These are phyloP conservation scores for Orobanche coerulescens DNA, from an alignment of 257 asterid species.

Conservation along the genomic window DNA sequence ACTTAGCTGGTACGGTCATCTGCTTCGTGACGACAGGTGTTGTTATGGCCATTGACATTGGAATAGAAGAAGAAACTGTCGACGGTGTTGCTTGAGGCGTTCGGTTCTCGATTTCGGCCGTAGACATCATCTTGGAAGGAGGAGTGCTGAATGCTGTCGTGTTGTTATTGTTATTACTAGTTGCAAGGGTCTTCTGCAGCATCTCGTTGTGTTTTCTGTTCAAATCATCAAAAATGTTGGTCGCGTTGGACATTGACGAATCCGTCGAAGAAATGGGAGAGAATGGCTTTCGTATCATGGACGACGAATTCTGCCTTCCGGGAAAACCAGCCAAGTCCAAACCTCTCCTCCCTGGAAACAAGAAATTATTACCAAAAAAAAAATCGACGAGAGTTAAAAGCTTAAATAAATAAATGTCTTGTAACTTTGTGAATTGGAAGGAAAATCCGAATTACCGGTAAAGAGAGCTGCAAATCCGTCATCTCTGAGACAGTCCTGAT, in stretches of 20 bases:
- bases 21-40: slow-evolving; percentile 23
- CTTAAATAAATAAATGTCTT: slow-evolving; percentile 4
- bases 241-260: slow-evolving; percentile 51
- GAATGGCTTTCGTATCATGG: slow-evolving; percentile 67
- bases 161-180: slow-evolving; percentile 29
- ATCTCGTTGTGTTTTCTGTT: slow-evolving; percentile 49
- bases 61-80: slow-evolving; percentile 41
- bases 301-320: slow-evolving; percentile 41
- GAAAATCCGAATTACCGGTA: slow-evolving; percentile 50
- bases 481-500: slow-evolving; percentile 36
- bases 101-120: slow-evolving; percentile 54
- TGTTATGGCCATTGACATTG: slow-evolving; percentile 73
- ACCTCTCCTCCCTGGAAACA: slow-evolving; percentile 69
- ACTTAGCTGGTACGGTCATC: slow-evolving; percentile 31
- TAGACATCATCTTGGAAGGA: slow-evolving; percentile 48
- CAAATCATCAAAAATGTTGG: slow-evolving; percentile 53
- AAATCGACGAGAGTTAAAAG: too few relatives aligned
- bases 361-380: too few relatives aligned
- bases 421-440: background rate
- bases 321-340: slow-evolving; percentile 73
- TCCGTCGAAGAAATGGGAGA: slow-evolving; percentile 83
- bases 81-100: slow-evolving; percentile 70
- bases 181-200: slow-evolving; percentile 47
- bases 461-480: slow-evolving; percentile 51
- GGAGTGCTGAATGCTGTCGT: slow-evolving; percentile 52